These are phyloP conservation scores for Trametes punicea DNA, from an alignment of 768 basidiomycete species.

Conservation along the genomic window DNA sequence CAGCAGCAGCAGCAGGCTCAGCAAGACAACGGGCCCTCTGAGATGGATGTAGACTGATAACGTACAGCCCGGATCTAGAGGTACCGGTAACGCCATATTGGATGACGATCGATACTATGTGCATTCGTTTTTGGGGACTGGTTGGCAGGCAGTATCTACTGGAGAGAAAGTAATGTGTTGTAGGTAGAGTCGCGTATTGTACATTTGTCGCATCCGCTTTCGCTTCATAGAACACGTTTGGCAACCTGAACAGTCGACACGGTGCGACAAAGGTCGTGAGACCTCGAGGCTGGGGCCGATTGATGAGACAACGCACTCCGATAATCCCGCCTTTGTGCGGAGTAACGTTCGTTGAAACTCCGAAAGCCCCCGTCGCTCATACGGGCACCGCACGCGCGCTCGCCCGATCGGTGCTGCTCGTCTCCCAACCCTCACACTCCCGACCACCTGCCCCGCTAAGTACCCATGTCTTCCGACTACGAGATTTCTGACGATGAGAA, in stretches of 20 bases:
- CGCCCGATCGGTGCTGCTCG: constrained; percentile 15
- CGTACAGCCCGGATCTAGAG: background rate
- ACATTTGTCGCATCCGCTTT: constrained; percentile 13
- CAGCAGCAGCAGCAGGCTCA: constrained; percentile 31
- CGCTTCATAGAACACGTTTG: background rate
- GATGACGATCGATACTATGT: background rate
- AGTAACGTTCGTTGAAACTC: constrained; percentile 7
- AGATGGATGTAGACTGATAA: constrained; percentile 82
- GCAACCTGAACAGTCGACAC: background rate
- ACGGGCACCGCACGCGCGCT: constrained; percentile 1
- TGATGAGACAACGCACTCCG: background rate
- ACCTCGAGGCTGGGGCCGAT: background rate
- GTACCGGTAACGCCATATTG: background rate
- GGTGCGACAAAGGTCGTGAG: background rate
- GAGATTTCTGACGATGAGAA: constrained; percentile 67
- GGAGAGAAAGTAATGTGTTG: constrained; percentile 21
- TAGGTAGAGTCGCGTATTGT: constrained; percentile 21
- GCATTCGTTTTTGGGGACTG: background rate
- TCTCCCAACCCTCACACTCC: background rate
- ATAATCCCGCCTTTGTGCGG: background rate
- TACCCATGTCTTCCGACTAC: constrained; percentile 58
- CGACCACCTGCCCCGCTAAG: background rate
- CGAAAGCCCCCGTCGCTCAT: constrained; percentile 8
- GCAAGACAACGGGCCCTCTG: constrained; percentile 50
- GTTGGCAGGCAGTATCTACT: constrained; percentile 16